A percentile compares a stretch with the other conserved stretches of the same genome.
Conservation (phyloP, 768 basidiomycete species). For the Dioszegia aurantiaca region DNA sequence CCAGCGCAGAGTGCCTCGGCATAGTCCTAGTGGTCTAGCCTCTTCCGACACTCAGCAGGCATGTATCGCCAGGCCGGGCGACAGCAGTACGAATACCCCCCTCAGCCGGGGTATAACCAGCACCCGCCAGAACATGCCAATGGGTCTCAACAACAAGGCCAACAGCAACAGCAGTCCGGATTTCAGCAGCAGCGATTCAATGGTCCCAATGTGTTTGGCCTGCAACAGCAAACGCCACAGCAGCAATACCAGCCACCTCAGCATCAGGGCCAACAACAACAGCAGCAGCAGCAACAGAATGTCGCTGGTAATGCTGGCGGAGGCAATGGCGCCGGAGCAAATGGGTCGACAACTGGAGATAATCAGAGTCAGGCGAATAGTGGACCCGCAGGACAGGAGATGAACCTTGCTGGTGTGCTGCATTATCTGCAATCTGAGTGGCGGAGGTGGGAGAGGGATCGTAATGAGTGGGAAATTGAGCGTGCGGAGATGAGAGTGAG, state of each 20-base stretch:
- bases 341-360: constrained; percentile 19
- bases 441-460: constrained; percentile 93
- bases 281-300: constrained; percentile 21
- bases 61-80: constrained; percentile 12
- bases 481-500: constrained; percentile 96
- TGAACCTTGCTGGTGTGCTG: constrained; percentile 86
- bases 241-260: constrained; percentile 31
- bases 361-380: constrained; percentile 25
- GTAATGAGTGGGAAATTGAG: constrained; percentile 99
- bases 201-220: constrained; percentile 31
- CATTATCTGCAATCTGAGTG: constrained; percentile 98
- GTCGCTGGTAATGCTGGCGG: constrained; percentile 50
- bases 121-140: constrained; percentile 45
- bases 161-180: constrained; percentile 54
- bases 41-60: not conserved
- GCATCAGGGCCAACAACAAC: constrained; percentile 20
- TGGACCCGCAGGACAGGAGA: constrained; percentile 56
- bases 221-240: constrained; percentile 48
- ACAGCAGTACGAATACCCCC: constrained; percentile 23
- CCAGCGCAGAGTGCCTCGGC: too few species aligned
- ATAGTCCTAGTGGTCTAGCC: too few species aligned
- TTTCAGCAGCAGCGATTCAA: constrained; percentile 47
- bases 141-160: constrained; percentile 22
- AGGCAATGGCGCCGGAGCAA: not conserved
- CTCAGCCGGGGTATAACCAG: constrained; percentile 53